Percentiles rank a stretch among this genome's conserved stretches.
Evolutionary conservation across 768 basidiomycete species (phyloP).

Genomic region (Lentinus brumalis): DNA sequence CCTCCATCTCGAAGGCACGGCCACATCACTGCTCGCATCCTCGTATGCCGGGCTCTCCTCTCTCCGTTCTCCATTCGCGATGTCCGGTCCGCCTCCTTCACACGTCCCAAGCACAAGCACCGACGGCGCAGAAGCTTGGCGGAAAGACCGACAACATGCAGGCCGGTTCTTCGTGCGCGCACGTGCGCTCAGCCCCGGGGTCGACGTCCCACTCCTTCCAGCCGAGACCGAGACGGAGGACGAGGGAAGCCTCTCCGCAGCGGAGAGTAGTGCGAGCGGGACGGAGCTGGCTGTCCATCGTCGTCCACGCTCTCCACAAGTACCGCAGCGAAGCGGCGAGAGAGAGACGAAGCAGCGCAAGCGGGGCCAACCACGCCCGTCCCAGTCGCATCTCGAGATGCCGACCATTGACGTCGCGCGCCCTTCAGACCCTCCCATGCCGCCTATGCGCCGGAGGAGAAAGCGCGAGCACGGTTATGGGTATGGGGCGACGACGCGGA

Average conservation of each 20-base stretch:
- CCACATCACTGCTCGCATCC: conserved; percentile 67
- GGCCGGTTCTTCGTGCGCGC: conserved; percentile 75
- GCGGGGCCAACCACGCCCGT: neutral
- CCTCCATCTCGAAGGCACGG: conserved; percentile 80
- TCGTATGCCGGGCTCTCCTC: conserved; percentile 80
- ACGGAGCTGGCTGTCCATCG: neutral
- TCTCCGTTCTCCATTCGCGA: conserved; percentile 61
- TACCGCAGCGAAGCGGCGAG: neutral
- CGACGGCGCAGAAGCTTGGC: conserved; percentile 72
- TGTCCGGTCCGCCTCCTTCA: conserved; percentile 36
- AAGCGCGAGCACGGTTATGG: conserved; percentile 17
- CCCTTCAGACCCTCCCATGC: conserved; percentile 21
- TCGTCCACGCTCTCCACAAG: neutral
- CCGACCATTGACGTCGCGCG: conserved; percentile 56
- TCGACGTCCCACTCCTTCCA: conserved; percentile 73
- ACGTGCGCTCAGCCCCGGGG: conserved; percentile 53
- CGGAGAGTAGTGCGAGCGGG: conserved; percentile 16
- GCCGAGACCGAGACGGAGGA: conserved; percentile 36
- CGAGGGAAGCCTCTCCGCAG: conserved; percentile 19
- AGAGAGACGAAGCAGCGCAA: conserved; percentile 34
- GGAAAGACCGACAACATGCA: conserved; percentile 70
- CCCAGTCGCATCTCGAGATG: conserved; percentile 53
- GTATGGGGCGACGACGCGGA: conserved; percentile 36
- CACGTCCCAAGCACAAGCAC: conserved; percentile 36
- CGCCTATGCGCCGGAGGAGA: conserved; percentile 23